Conservation (phyloP, 108 stramenopile species). For the Asterionellopsis glacialis region DNA sequence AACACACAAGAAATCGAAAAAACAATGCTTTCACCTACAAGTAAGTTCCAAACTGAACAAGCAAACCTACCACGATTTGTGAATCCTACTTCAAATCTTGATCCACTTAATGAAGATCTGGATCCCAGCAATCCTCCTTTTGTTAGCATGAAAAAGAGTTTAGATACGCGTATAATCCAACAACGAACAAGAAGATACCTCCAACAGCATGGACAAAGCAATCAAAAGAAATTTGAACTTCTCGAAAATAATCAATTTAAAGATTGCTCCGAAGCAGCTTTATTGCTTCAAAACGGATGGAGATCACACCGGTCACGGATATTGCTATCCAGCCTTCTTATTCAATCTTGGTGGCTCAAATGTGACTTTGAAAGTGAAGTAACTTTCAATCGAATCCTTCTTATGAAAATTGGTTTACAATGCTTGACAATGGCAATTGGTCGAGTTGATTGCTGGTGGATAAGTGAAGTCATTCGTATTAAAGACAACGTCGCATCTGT, state of each 20-base stretch:
- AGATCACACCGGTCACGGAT: not conserved
- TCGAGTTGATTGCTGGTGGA: not conserved
- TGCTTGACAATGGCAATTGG: slow-evolving; percentile 7
- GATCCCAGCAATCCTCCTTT: too few species aligned
- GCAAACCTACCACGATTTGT: too few species aligned
- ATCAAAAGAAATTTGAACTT: too few species aligned
- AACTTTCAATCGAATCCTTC: not conserved
- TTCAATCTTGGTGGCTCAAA: slow-evolving; percentile 1
- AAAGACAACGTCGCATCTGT: not conserved
- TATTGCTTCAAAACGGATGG: not conserved
- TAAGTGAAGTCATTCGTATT: slow-evolving; percentile 4
- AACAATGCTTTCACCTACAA: too few species aligned
- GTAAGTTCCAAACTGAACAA: too few species aligned
- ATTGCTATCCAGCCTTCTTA: not conserved
- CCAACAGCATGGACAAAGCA: too few species aligned
- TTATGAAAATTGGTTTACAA: slow-evolving; percentile 2
- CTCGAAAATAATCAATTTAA: not conserved
- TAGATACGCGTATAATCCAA: too few species aligned
- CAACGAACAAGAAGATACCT: too few species aligned
- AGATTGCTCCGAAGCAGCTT: not conserved
- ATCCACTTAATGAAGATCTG: too few species aligned
- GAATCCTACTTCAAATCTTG: too few species aligned
- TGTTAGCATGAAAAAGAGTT: too few species aligned
- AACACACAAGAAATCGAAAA: too few species aligned
- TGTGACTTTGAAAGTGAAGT: not conserved